Percentiles rank a stretch among this genome's conserved stretches.
These are phyloP conservation scores for Trichoderma afroharzianum DNA, from an alignment of 2,329 filamentous ascomycete genomes.

Conservation along the genomic window DNA sequence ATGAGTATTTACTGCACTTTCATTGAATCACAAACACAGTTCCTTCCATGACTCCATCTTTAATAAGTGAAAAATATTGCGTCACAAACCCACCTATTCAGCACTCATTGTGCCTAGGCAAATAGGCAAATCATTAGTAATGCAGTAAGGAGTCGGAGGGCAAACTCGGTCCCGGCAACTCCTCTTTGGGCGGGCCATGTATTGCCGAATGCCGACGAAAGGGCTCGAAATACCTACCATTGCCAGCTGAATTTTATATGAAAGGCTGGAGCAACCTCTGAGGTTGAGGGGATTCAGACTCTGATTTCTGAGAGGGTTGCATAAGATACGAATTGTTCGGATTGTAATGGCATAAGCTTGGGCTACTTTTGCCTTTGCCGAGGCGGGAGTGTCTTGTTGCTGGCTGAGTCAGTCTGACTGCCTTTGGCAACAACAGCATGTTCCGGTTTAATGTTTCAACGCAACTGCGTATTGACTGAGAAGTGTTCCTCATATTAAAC, in stretches of 20 bases:
- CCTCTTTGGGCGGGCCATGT: not conserved
- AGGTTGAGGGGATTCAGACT: not conserved
- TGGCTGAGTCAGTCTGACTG: not conserved
- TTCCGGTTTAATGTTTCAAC: not conserved
- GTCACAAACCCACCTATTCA: conserved; percentile 4
- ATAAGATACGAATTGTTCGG: not conserved
- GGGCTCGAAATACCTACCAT: not conserved
- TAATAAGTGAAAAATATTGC: not conserved
- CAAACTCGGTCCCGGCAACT: not conserved
- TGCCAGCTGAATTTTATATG: not conserved
- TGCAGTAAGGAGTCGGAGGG: conserved; percentile 3
- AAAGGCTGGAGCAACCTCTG: not conserved
- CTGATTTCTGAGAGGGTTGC: not conserved
- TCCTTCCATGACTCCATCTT: not conserved
- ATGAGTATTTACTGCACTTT: not conserved
- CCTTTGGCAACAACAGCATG: not conserved
- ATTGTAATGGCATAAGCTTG: not conserved
- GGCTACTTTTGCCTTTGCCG: not conserved
- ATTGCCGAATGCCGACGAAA: not conserved
- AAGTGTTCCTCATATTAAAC: not conserved
- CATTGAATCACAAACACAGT: too few relatives aligned
- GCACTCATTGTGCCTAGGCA: not conserved
- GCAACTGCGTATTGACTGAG: not conserved
- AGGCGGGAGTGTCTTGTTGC: not conserved
- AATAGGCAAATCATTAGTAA: not conserved